Evolutionary conservation across 495 filamentous ascomycete genomes (phyloP), one percentile per base, ranked within the genome.

Genomic region (Thermochaetoides thermophila): DNA sequence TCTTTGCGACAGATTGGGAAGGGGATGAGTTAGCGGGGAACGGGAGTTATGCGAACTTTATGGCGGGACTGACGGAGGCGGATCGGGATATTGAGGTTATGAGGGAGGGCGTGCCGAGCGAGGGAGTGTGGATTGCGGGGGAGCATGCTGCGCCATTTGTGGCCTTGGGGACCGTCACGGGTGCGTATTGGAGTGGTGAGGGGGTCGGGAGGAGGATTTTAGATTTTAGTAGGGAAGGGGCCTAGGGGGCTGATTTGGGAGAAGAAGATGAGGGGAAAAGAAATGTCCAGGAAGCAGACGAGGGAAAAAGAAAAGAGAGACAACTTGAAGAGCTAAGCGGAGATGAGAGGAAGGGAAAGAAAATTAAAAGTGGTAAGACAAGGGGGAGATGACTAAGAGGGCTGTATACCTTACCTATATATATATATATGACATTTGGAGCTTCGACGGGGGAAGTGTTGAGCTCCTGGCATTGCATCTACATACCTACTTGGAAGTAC

Each of bases 71-170:
- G 13, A 49, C 70, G 39, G 61, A 73, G n/a, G 84, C 73, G 0
- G 75, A 77, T 27, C 49, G 61, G 31, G 87, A 94, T 44, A 74
- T 95, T 22, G 66, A 78, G 49, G 56, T 64, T 1, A 71, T 94
- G 61, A 62, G 85, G 19, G 57, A 68, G 2, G 87, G 85, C 2
- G 56, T 81, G 27, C 64, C 71, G 4, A 72, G 69, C 9, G 64
- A 80, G 12, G 73, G 77, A 1, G 42, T 95, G 3, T 97, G 86
- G 86, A 71, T 95, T 43, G 89, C 87, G 1, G 87, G 87, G 0
- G 87, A 97, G 54, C 89, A 95, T 58, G 93, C 86, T 17, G 74
- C 84, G 17, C 87, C 87, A 17, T 91, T 93, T 54, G 73, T 86
- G 13, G 83, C 81, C 11, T 52, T 92, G 31, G 86, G 86, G 1